Base-by-base conservation (phyloP, 306 rosid genomes). In the Vicia sativa region DNA sequence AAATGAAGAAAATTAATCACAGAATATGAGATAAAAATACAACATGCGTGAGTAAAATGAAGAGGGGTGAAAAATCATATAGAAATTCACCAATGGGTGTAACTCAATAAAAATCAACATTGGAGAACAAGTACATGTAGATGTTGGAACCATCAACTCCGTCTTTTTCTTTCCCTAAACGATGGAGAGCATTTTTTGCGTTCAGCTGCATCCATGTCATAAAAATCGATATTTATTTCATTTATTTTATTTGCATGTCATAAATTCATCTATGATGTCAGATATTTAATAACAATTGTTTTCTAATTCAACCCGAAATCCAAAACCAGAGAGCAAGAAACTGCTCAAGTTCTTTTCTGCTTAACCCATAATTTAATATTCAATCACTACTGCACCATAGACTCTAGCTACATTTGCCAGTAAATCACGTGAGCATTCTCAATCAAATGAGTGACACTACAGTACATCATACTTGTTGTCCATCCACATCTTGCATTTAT, bases 101-200 rank as follows among this genome's bases (percentile, higher is more conserved):
- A 78, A 35, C 60, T 64, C 70, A 68, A 61, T 49, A 48, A 64
- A 53, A 81, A 48, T 26, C 54, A 61, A 34, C 57, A 63, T 39
- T 23, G 55, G 55, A 74, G 71, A 72, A 86, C 81, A 83, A 76
- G 66, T 87, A 93, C 98, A 86, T 74, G 75, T 88, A 93, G 84
- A 93, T 85, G 74, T 88, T 82, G 42, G 96, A 90, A 65, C 98
- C 98, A 83, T 86, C 91, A 74, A 88, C 84, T 65, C 95, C 93
- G 61, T 88, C 79, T 45, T 58, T 85, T 75, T 84, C 95, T 84
- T 69, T 85, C 4, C 84, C 85, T 74, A 93, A 82, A 72, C 83
- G 25, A 72, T 59, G 74, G 38, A 93, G 83, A 38, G 84, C 76
- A 18, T 71, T 62, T 78, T 86, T 90, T 41, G 90, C 91, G 77